Conservation (phyloP, 352 stramenopile genomes). For the Phytopythium ostracodes region DNA sequence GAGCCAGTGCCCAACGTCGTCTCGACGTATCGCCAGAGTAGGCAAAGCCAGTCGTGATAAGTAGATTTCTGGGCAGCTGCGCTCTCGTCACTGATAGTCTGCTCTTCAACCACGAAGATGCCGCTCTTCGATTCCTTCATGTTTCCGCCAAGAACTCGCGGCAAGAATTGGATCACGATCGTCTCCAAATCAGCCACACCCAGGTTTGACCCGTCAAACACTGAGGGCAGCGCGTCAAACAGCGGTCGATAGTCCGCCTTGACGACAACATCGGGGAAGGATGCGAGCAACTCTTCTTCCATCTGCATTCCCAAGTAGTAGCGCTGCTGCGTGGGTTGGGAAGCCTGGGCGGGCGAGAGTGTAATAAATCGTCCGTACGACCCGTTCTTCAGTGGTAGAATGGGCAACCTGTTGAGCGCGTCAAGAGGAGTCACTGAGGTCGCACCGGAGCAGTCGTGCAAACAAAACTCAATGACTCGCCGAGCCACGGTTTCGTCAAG, state of each 20-base stretch:
- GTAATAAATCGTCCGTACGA: conserved; percentile 36
- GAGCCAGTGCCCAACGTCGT: conserved; percentile 23
- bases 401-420: conserved; percentile 32
- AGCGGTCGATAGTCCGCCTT: conserved; percentile 30
- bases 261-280: conserved; percentile 38
- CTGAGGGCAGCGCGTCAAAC: conserved; percentile 37
- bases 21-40: conserved; percentile 53
- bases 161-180: conserved; percentile 39
- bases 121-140: conserved; percentile 24
- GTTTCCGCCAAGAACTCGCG: conserved; percentile 27
- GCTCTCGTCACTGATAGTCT: neutral
- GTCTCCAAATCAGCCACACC: conserved; percentile 21
- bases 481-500: conserved; percentile 22
- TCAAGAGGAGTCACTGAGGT: conserved; percentile 6
- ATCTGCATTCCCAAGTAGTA: conserved; percentile 41
- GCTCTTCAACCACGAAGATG: conserved; percentile 24
- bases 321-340: conserved; percentile 9
- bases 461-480: conserved; percentile 47
- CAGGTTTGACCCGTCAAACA: conserved; percentile 49
- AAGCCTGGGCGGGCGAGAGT: neutral
- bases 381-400: conserved; percentile 41
- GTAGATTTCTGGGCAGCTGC: neutral
- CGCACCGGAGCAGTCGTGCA: conserved; percentile 24
- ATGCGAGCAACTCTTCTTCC: conserved; percentile 47
- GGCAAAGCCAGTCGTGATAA: conserved; percentile 37